A percentile compares a stretch with the other conserved stretches of the same genome.
Evolutionary conservation across 2,329 filamentous ascomycete genomes (phyloP).

Genomic region (Aquanectria penicillioides): DNA sequence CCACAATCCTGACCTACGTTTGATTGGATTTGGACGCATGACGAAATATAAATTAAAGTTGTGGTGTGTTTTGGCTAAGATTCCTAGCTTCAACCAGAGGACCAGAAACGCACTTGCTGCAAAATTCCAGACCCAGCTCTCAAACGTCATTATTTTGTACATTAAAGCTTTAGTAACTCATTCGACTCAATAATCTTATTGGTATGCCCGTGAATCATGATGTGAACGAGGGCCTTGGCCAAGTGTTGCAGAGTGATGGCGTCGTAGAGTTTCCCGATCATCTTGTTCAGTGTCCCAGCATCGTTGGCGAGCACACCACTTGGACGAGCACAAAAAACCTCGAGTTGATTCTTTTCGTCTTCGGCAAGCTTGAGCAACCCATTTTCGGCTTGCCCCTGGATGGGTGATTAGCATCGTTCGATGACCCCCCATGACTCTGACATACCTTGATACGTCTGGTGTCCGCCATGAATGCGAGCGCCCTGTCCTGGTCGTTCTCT

Average conservation of each 20-base stretch:
- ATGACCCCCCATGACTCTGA: no score
- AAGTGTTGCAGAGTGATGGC: neutral
- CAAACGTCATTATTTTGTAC: neutral
- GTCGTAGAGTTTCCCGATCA: neutral
- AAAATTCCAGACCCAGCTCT: no score
- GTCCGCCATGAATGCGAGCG: neutral
- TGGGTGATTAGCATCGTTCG: neutral
- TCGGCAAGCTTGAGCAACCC: slow-evolving; percentile 2
- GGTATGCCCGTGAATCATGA: neutral
- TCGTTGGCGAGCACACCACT: neutral
- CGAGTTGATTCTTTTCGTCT: neutral
- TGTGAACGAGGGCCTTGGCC: neutral
- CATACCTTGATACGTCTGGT: neutral
- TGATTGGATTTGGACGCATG: no score
- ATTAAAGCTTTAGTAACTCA: neutral
- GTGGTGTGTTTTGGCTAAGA: no score
- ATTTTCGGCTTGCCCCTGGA: neutral
- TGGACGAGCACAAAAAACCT: slow-evolving; percentile 3
- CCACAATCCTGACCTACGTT: no score
- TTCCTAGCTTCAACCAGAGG: no score
- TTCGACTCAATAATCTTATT: slow-evolving; percentile 9
- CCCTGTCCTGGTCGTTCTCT: neutral
- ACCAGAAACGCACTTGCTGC: no score
- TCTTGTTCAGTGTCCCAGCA: neutral
- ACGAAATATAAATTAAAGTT: no score